These are phyloP conservation scores for Taphrina pruni DNA, from an alignment of 1,139 yeast species.

Conservation along the genomic window DNA sequence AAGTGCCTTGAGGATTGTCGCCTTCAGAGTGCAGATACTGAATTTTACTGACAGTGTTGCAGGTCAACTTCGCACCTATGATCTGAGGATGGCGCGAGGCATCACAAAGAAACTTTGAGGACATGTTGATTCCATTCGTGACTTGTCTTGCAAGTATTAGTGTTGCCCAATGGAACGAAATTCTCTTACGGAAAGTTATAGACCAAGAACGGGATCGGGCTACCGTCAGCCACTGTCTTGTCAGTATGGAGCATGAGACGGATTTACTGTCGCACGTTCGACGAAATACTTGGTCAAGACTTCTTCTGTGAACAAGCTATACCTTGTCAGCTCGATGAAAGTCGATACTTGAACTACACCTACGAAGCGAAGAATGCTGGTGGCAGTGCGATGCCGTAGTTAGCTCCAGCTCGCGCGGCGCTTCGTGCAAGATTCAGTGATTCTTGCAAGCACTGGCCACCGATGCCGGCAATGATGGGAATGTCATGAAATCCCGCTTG, in stretches of 20 bases:
- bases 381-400: constrained; percentile 53
- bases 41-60: constrained; percentile 55
- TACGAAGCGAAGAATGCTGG: constrained; percentile 1
- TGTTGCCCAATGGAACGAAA: too few relatives aligned
- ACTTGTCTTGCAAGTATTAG: constrained; percentile 47
- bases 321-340: too few relatives aligned
- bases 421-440: constrained; percentile 54
- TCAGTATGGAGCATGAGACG: background rate
- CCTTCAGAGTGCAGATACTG: constrained; percentile 51
- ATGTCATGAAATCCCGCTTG: constrained; percentile 47
- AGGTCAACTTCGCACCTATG: constrained; percentile 59
- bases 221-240: constrained; percentile 4
- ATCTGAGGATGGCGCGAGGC: constrained; percentile 55
- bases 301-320: background rate
- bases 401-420: constrained; percentile 57
- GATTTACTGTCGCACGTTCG: background rate
- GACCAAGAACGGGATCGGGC: constrained; percentile 56
- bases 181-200: constrained; percentile 58
- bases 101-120: constrained; percentile 51
- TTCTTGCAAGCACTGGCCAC: constrained; percentile 56
- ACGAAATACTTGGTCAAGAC: background rate
- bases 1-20: constrained; percentile 46
- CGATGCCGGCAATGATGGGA: constrained; percentile 58
- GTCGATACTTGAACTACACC: background rate
- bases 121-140: constrained; percentile 53